Percentiles rank a stretch among this genome's conserved stretches.
Conservation (phyloP, 2,329 filamentous ascomycete species). For the Parastagonospora nodorum region DNA sequence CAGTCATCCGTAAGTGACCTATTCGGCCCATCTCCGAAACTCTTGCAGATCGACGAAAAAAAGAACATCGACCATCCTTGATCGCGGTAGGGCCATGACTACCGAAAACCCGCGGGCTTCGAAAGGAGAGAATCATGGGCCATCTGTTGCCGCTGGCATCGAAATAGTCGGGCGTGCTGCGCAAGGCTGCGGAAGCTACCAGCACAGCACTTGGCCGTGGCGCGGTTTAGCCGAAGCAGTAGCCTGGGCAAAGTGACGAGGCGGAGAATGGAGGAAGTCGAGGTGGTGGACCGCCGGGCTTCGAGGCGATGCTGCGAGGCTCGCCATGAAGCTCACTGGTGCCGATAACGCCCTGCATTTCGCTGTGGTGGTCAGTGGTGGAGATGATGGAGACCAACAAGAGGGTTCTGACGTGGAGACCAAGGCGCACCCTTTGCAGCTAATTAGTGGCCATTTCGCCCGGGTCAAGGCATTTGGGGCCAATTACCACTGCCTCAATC, state of each 20-base stretch:
- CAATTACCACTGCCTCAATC: constrained; percentile 17
- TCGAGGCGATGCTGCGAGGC: neutral
- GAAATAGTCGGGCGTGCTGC: constrained; percentile 1
- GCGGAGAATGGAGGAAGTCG: neutral
- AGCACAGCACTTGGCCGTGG: neutral
- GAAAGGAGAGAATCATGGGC: neutral
- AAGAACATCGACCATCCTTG: too few species aligned
- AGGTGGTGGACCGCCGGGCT: neutral
- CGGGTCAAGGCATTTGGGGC: constrained; percentile 19
- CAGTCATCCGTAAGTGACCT: too few species aligned
- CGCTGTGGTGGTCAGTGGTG: constrained; percentile 2
- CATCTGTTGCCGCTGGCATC: neutral
- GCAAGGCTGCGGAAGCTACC: constrained; percentile 1
- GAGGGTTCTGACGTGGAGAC: constrained; percentile 6
- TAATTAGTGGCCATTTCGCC: constrained; percentile 28
- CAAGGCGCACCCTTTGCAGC: constrained; percentile 9
- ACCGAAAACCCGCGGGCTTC: neutral
- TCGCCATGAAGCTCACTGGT: neutral
- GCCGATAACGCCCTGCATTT: neutral
- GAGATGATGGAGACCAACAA: neutral
- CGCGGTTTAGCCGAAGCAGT: neutral
- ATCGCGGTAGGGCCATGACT: neutral
- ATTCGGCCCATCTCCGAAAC: too few species aligned
- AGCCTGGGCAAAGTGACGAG: neutral
- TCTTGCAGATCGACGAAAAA: too few species aligned